Conservation (phyloP, 768 basidiomycete genomes). For the Coprinopsis strossmayeri region DNA sequence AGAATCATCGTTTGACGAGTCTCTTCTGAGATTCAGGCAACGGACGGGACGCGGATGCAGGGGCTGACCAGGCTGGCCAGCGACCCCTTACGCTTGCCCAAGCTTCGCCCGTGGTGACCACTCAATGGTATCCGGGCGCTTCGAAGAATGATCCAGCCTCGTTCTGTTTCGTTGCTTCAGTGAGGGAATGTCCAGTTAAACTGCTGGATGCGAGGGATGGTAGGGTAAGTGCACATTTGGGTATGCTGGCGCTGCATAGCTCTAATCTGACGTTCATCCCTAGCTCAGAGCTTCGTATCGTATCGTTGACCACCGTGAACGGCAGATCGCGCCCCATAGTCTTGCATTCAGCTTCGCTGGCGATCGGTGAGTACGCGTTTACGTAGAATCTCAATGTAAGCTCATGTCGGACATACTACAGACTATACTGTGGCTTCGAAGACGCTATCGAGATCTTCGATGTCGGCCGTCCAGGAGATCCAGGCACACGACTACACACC, state of each 20-base stretch:
- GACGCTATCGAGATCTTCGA: constrained; percentile 85
- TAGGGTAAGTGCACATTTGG: no score
- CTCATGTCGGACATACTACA: constrained; percentile 22
- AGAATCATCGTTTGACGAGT: not conserved
- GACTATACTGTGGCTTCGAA: constrained; percentile 85
- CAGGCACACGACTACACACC: constrained; percentile 63
- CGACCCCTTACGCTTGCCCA: constrained; percentile 35
- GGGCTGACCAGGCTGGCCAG: not conserved
- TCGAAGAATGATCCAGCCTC: constrained; percentile 45
- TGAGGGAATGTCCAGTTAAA: constrained; percentile 81
- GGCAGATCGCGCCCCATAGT: constrained; percentile 81
- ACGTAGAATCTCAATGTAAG: no score
- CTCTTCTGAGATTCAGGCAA: constrained; percentile 1
- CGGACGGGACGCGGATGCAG: not conserved
- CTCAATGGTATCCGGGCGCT: constrained; percentile 68
- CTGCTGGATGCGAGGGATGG: constrained; percentile 77
- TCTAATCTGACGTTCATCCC: no score
- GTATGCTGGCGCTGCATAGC: no score
- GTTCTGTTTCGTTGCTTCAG: constrained; percentile 80
- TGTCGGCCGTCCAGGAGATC: constrained; percentile 56
- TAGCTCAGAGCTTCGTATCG: constrained; percentile 88
- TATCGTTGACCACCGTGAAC: constrained; percentile 91
- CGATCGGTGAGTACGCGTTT: constrained; percentile 64
- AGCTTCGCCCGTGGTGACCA: constrained; percentile 70
- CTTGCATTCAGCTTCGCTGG: constrained; percentile 70